These are phyloP conservation scores for Hypoxylon cercidicola DNA, from an alignment of 495 filamentous ascomycete species.

Conservation along the genomic window DNA sequence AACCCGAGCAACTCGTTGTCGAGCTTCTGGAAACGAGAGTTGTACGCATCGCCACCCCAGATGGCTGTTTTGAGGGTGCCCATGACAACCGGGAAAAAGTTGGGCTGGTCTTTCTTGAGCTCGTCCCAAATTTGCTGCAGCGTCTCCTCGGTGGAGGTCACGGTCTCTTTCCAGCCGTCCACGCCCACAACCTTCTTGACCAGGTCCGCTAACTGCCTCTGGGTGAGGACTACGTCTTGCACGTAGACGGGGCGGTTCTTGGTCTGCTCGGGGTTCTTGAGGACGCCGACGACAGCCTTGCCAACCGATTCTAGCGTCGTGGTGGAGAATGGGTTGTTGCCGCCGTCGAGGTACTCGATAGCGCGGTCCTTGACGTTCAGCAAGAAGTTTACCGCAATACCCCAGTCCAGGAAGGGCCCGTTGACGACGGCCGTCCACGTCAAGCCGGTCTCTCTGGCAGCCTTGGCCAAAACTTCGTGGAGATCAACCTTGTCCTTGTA, in stretches of 20 bases:
- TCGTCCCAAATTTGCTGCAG: slow-evolving; percentile 46
- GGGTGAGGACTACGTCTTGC: slow-evolving; percentile 51
- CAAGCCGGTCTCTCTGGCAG: slow-evolving; percentile 48
- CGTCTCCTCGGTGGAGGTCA: slow-evolving; percentile 45
- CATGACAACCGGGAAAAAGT: slow-evolving; percentile 11
- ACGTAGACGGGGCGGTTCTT: slow-evolving; percentile 60
- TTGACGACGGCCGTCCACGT: slow-evolving; percentile 58
- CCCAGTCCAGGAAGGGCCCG: slow-evolving; percentile 63
- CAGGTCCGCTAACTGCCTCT: slow-evolving; percentile 54
- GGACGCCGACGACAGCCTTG: slow-evolving; percentile 53
- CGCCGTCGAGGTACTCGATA: slow-evolving; percentile 57
- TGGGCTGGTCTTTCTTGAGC: slow-evolving; percentile 42
- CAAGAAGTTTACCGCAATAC: slow-evolving; percentile 52
- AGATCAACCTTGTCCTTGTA: slow-evolving; percentile 57
- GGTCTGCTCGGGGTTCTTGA: slow-evolving; percentile 59
- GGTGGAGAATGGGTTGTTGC: slow-evolving; percentile 52
- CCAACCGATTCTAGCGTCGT: slow-evolving; percentile 56
- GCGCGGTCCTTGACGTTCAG: slow-evolving; percentile 49
- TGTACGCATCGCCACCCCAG: slow-evolving; percentile 53
- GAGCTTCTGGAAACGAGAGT: slow-evolving; percentile 31
- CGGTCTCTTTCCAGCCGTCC: slow-evolving; percentile 48
- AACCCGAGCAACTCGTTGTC: slow-evolving; percentile 42
- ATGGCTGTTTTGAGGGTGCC: slow-evolving; percentile 43
- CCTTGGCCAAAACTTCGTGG: slow-evolving; percentile 54
- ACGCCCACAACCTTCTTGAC: slow-evolving; percentile 53